Percentiles rank a stretch among this genome's conserved stretches.
Evolutionary conservation across 495 filamentous ascomycete species (phyloP).

Genomic region (Penicillium ochrochloron): DNA sequence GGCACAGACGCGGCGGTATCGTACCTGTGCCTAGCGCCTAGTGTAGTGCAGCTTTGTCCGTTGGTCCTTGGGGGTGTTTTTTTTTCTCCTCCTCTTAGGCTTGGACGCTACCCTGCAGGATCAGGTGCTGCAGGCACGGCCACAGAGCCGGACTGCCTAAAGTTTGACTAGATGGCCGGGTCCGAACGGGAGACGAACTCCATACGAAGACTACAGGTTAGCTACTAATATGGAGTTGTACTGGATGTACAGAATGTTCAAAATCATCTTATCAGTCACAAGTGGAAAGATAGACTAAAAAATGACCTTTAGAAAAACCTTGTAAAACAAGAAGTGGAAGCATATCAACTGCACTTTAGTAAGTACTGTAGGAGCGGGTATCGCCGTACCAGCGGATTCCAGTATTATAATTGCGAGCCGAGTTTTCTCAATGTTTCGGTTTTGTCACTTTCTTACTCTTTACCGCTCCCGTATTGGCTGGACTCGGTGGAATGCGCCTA

Average conservation of each 20-base stretch:
- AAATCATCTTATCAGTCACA: no score
- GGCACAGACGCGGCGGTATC: constrained; percentile 4
- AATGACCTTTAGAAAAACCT: no score
- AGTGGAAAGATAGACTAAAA: no score
- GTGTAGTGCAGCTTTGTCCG: background rate
- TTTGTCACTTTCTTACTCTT: background rate
- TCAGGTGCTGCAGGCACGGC: constrained; percentile 4
- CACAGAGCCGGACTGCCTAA: constrained; percentile 3
- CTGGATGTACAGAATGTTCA: no score
- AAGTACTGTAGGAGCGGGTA: background rate
- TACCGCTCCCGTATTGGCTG: constrained; percentile 26
- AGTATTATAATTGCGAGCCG: background rate
- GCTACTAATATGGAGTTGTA: background rate
- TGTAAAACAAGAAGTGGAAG: no score
- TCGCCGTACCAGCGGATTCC: constrained; percentile 1
- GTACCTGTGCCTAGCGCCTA: constrained; percentile 1
- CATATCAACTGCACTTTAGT: no score
- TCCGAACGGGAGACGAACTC: background rate
- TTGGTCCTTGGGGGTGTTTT: background rate
- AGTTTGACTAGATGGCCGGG: background rate
- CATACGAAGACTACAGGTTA: background rate
- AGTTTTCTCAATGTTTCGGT: constrained; percentile 9
- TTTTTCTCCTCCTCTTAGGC: background rate
- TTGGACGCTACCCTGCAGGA: constrained; percentile 1
- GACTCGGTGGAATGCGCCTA: constrained; percentile 37